Evolutionary conservation across 106 monocot species (phyloP).

Genomic region (Iris macrosiphon): DNA sequence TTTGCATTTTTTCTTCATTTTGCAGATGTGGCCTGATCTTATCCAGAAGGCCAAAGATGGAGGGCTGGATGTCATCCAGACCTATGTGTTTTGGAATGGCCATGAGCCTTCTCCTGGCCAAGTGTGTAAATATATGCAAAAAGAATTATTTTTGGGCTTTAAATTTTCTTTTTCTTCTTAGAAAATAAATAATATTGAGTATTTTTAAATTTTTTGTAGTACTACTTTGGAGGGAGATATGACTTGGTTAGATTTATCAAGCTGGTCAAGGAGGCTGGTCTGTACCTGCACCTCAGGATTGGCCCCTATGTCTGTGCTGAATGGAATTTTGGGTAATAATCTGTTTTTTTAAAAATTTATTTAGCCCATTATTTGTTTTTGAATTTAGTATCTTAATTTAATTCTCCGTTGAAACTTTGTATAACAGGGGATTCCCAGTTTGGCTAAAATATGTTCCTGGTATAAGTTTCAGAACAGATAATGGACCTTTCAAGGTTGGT

Average conservation of each 20-base stretch:
- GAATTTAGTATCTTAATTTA: neutral
- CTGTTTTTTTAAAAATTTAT: neutral
- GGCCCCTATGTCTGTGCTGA: constrained; percentile 96
- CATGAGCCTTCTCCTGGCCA: too few species aligned
- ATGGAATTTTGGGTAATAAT: constrained; percentile 85
- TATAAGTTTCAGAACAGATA: constrained; percentile 87
- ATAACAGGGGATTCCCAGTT: constrained; percentile 77
- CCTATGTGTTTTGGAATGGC: too few species aligned
- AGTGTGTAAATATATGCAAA: too few species aligned
- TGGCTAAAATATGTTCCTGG: constrained; percentile 88
- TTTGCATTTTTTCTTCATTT: neutral
- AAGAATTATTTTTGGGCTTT: constrained; percentile 5
- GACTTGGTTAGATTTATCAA: constrained; percentile 80
- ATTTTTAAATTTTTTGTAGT: constrained; percentile 29
- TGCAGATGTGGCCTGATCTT: too few species aligned
- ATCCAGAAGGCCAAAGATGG: too few species aligned
- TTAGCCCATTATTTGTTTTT: neutral
- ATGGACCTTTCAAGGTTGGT: constrained; percentile 95
- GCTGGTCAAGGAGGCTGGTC: constrained; percentile 72
- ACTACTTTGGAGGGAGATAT: constrained; percentile 71
- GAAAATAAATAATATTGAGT: too few species aligned
- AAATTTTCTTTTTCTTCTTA: neutral
- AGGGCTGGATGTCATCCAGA: too few species aligned
- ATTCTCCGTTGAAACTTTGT: constrained; percentile 5
- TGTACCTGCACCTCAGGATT: constrained; percentile 86